These are phyloP conservation scores for Cordyceps farinosa DNA, from an alignment of 2,329 filamentous ascomycete genomes.

Conservation along the genomic window DNA sequence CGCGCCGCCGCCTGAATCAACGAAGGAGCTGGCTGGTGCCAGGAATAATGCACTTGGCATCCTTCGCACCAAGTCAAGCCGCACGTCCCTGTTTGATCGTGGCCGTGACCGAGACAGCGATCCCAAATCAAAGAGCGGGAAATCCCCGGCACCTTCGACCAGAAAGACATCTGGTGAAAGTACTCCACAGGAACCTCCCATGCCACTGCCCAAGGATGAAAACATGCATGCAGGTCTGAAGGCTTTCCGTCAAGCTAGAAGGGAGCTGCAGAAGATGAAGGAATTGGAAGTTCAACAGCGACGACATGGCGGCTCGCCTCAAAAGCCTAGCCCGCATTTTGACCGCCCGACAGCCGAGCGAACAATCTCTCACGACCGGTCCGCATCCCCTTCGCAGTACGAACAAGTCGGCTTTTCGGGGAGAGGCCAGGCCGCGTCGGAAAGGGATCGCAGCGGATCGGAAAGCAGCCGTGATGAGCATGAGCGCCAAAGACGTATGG, in stretches of 20 bases:
- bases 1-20: constrained; percentile 30
- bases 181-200: not conserved
- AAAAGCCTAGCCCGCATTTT: constrained; percentile 13
- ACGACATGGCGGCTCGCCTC: constrained; percentile 34
- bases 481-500: constrained; percentile 30
- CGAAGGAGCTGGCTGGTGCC: constrained; percentile 31
- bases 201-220: constrained; percentile 36
- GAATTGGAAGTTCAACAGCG: constrained; percentile 48
- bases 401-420: constrained; percentile 36
- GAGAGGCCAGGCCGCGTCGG: constrained; percentile 33
- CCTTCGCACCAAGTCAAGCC: constrained; percentile 63
- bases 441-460: constrained; percentile 53
- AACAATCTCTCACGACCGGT: constrained; percentile 43
- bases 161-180: constrained; percentile 30
- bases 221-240: constrained; percentile 49
- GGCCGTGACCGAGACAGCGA: constrained; percentile 41
- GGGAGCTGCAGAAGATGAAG: constrained; percentile 54
- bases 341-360: constrained; percentile 30
- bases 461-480: constrained; percentile 49
- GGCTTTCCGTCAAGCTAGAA: constrained; percentile 55
- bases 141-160: constrained; percentile 39
- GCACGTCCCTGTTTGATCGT: constrained; percentile 58
- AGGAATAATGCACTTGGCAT: constrained; percentile 59
- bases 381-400: constrained; percentile 43
- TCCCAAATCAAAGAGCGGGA: constrained; percentile 49